Evolutionary conservation across 768 basidiomycete genomes (phyloP).

Genomic region (Omphalotus guepiniiformis): DNA sequence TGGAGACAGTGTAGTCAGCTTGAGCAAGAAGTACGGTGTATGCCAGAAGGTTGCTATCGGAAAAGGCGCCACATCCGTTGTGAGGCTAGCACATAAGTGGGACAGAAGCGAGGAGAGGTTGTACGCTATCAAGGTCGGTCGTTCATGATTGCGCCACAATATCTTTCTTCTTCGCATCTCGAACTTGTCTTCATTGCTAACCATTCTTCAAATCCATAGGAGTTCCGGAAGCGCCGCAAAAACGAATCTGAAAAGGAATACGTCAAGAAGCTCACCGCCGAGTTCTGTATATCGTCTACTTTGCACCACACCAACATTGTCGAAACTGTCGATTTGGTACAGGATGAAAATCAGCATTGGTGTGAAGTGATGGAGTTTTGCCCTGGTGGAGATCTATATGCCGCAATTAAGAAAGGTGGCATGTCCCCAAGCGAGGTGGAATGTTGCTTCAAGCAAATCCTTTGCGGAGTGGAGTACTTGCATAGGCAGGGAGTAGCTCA

Average conservation of each 20-base stretch:
- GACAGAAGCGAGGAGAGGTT: conserved; percentile 94
- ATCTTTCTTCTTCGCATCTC: conserved; percentile 15
- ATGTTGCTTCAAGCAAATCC: conserved; percentile 96
- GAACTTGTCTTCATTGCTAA: conserved; percentile 5
- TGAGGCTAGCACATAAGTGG: conserved; percentile 97
- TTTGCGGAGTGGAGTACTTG: conserved; percentile 84
- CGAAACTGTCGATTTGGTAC: conserved; percentile 98
- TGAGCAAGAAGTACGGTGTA: conserved; percentile 91
- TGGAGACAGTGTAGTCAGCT: conserved; percentile 50
- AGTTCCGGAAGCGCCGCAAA: conserved; percentile 97
- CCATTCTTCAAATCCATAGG: conserved; percentile 42
- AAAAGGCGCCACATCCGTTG: conserved; percentile 97
- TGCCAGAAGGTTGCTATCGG: conserved; percentile 97
- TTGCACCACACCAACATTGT: conserved; percentile 92
- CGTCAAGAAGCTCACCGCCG: conserved; percentile 98
- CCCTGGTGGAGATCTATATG: conserved; percentile 96
- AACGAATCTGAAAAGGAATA: conserved; percentile 99
- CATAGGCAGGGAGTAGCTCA: conserved; percentile 98
- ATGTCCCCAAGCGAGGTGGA: conserved; percentile 70
- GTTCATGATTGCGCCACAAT: no score
- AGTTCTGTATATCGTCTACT: conserved; percentile 98
- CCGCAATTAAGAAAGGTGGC: conserved; percentile 95
- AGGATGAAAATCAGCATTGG: conserved; percentile 95
- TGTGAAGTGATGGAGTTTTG: conserved; percentile 99
- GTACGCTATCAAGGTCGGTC: conserved; percentile 93